These are phyloP conservation scores for Aspergillus udagawae DNA, from an alignment of 2,329 filamentous ascomycete genomes.

Conservation along the genomic window DNA sequence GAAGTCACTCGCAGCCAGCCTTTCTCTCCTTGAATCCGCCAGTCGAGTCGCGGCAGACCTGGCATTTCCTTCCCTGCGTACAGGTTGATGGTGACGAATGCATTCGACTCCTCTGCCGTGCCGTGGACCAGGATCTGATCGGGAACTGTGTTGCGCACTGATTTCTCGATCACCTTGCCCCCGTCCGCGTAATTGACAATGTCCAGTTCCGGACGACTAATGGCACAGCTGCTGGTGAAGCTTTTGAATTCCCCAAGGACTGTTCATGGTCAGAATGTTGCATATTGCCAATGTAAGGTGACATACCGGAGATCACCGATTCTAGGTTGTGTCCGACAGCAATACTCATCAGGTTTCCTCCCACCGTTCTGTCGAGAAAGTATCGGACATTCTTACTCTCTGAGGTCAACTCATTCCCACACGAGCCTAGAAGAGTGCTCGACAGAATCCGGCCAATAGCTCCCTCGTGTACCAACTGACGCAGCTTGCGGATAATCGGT, in stretches of 20 bases:
- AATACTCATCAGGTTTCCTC: constrained; percentile 8
- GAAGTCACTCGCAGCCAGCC: constrained; percentile 39
- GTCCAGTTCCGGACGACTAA: constrained; percentile 3
- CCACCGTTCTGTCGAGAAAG: constrained; percentile 9
- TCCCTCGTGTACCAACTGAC: constrained; percentile 43
- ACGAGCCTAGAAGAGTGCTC: constrained; percentile 41
- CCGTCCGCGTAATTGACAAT: background rate
- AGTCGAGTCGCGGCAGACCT: constrained; percentile 16
- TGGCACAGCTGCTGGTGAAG: background rate
- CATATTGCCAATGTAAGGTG: background rate
- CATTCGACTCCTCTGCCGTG: constrained; percentile 16
- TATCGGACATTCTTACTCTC: constrained; percentile 10
- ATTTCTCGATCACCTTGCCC: background rate
- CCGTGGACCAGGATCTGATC: constrained; percentile 4
- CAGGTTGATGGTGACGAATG: constrained; percentile 46
- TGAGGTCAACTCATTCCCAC: constrained; percentile 12
- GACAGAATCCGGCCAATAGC: constrained; percentile 53
- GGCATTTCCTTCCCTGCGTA: constrained; percentile 36
- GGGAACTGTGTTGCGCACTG: constrained; percentile 2
- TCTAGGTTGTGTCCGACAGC: constrained; percentile 8
- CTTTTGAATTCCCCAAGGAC: constrained; percentile 1
- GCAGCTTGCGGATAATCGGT: constrained; percentile 44
- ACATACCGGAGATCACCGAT: constrained; percentile 1
- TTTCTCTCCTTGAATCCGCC: constrained; percentile 31
- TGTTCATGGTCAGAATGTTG: background rate